These are phyloP conservation scores for Aspergillus versicolor DNA, from an alignment of 2,329 filamentous ascomycete species.

Conservation along the genomic window DNA sequence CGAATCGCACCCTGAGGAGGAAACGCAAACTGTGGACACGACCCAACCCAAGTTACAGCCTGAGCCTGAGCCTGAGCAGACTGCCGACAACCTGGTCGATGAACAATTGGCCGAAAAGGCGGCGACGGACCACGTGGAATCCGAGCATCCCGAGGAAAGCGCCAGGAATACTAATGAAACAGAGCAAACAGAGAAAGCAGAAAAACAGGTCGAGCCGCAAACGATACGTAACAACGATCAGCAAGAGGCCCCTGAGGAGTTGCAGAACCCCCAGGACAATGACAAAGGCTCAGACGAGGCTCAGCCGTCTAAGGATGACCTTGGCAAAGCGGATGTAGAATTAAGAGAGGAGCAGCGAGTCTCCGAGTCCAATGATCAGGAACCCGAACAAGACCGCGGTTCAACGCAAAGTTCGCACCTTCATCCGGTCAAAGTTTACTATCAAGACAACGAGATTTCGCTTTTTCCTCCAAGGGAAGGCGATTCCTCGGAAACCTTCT, in stretches of 20 bases:
- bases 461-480: constrained; percentile 58
- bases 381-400: constrained; percentile 10
- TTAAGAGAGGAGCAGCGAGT: constrained; percentile 6
- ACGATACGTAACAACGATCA: constrained; percentile 3
- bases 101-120: constrained; percentile 7
- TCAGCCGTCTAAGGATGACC: constrained; percentile 12
- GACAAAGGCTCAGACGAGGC: constrained; percentile 16
- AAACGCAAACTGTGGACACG: constrained; percentile 4
- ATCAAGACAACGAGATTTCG: constrained; percentile 56
- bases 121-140: constrained; percentile 5
- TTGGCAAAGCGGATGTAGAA: constrained; percentile 7
- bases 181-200: constrained; percentile 17
- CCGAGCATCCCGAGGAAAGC: constrained; percentile 7
- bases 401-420: constrained; percentile 20
- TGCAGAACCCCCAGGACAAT: constrained; percentile 14
- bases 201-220: constrained; percentile 11
- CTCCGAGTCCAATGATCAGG: constrained; percentile 8
- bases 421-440: constrained; percentile 55
- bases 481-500: constrained; percentile 55
- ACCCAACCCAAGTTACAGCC: not conserved
- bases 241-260: constrained; percentile 2
- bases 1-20: constrained; percentile 6
- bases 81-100: constrained; percentile 8
- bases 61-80: constrained; percentile 2
- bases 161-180: constrained; percentile 23